Conservation (phyloP, 371 early-diverging fungal species). For the Rhizopus stolonifer region DNA sequence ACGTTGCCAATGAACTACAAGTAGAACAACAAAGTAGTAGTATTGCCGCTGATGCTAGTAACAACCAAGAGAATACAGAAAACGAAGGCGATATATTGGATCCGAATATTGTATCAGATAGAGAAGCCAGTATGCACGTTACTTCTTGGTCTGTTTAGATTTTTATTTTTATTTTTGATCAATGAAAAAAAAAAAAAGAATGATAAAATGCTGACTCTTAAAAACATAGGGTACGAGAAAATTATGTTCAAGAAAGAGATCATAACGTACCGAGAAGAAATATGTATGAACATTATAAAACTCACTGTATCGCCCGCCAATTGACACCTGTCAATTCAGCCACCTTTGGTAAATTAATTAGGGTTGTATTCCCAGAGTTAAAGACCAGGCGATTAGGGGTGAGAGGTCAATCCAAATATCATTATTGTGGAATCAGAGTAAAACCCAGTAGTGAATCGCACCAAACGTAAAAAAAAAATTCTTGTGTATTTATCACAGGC, state of each 20-base stretch:
- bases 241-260: conserved; percentile 52
- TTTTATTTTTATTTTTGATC: too few species aligned
- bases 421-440: conserved; percentile 50
- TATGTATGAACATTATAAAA: conserved; percentile 62
- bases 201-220: conserved; percentile 5
- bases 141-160: conserved; percentile 22
- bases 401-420: conserved; percentile 65
- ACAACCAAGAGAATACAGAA: neutral
- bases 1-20: conserved; percentile 2
- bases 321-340: conserved; percentile 65
- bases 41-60: neutral
- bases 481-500: conserved; percentile 1
- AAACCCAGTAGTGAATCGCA: neutral
- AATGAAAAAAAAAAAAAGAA: neutral
- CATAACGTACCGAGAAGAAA: conserved; percentile 61
- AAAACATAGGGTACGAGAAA: conserved; percentile 45
- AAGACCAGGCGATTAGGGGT: conserved; percentile 65
- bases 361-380: conserved; percentile 60
- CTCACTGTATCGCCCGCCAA: conserved; percentile 37
- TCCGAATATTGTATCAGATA: conserved; percentile 21
- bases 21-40: neutral
- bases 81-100: conserved; percentile 11
- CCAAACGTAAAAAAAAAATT: neutral
- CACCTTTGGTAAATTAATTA: conserved; percentile 67
- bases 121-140: conserved; percentile 27